Evolutionary conservation across 169 alveolate genomes (phyloP), one percentile per base, ranked within the genome.

Genomic region (Eimeria praecox): DNA sequence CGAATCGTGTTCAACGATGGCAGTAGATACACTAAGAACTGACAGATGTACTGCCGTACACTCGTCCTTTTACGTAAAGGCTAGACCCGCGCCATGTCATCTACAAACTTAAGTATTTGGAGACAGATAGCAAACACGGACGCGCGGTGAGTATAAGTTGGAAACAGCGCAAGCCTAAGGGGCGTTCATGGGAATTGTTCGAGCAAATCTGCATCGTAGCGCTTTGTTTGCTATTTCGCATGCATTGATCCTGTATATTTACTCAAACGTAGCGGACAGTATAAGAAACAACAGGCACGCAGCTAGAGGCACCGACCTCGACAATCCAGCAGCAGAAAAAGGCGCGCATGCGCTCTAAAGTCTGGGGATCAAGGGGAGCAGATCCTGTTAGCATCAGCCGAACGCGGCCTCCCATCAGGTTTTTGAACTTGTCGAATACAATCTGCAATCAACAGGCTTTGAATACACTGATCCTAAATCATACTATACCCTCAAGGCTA

Each of bases 351-450:
- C 97, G 97, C 52, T 96, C 97, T 62, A 97, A 87, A 12, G 98
- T 97, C 35, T 97, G 97, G 78, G 97, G 93, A 69, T 97, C 96
- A 40, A 98, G 97, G 3, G 99, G 99, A 0, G 99, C 99, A 20
- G 98, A 96, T 2, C 99, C 99, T 33, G 98, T 96, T 12, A 97
- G 86, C 97, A 98, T 97, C 49, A 88, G 77, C 56, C 98, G 97
- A n/a, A 98, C 97, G 56, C 98, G 91, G 16, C 98, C 98, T 38
- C 99, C 99, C 44, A 98, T 54, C 30, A 97, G 54, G 44, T 64
- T 96, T 40, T 95, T 97, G 92, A 97, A 96, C 94, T 97, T 97
- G 59, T 97, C 97, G 96, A 98, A 98, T 42, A 98, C 97, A 52
- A 97, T 40, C 96, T 87, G 83, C 52, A 75, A 38, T 10, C 16